Evolutionary conservation across 495 filamentous ascomycete genomes (phyloP).

Genomic region (Trichoderma orchidacearum): DNA sequence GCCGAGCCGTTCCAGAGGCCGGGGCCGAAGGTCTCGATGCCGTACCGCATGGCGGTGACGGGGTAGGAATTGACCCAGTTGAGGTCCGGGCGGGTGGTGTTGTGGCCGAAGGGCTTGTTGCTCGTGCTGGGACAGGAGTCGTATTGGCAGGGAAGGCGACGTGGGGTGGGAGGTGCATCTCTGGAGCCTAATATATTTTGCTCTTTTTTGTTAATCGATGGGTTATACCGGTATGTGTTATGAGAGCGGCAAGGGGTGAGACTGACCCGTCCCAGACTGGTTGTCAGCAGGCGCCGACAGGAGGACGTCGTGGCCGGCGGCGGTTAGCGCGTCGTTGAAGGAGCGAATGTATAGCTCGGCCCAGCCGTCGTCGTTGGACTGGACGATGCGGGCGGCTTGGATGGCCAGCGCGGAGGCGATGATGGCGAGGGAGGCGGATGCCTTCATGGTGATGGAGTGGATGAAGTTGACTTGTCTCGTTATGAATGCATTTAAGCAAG

Average conservation of each 20-base stretch:
- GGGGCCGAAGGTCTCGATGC: conserved; percentile 41
- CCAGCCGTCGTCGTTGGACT: conserved; percentile 62
- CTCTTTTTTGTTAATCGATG: neutral
- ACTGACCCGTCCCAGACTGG: conserved; percentile 44
- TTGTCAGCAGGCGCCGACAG: conserved; percentile 53
- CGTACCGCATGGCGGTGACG: conserved; percentile 48
- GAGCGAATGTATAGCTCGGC: conserved; percentile 50
- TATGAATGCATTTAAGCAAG: no score
- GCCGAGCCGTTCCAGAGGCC: conserved; percentile 31
- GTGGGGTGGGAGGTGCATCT: conserved; percentile 30
- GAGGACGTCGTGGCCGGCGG: conserved; percentile 42
- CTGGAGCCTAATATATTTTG: conserved; percentile 29
- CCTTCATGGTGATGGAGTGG: neutral
- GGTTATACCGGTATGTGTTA: neutral
- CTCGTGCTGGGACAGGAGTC: conserved; percentile 38
- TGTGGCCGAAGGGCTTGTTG: conserved; percentile 38
- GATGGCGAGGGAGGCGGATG: neutral
- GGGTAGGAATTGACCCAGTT: conserved; percentile 63
- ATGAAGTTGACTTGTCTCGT: no score
- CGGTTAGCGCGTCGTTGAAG: conserved; percentile 36
- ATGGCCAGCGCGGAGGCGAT: neutral
- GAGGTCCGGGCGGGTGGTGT: conserved; percentile 39
- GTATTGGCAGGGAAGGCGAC: conserved; percentile 38
- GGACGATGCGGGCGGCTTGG: conserved; percentile 40
- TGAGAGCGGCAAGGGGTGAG: neutral